Evolutionary conservation across 495 filamentous ascomycete species (phyloP).

Genomic region (Aspergillus bridgeri): DNA sequence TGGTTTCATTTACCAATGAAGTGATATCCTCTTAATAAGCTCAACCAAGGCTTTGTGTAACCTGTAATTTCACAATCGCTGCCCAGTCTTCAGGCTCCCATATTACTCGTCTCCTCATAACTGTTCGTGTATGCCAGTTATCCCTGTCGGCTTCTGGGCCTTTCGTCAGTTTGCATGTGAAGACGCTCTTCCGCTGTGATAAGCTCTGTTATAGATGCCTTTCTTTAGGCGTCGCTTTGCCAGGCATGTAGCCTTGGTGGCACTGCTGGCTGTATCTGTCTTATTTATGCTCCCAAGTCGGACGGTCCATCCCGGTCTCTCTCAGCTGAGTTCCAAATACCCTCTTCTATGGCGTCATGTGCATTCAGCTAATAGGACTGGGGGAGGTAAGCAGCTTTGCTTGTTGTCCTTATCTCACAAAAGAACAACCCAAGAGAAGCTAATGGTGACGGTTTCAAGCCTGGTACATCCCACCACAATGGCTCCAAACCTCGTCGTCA

Average conservation of each 20-base stretch:
- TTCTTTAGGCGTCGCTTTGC: background rate
- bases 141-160: too few relatives aligned
- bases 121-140: too few relatives aligned
- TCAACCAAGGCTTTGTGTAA: too few relatives aligned
- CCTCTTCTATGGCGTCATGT: slow-evolving; percentile 8
- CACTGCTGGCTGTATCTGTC: background rate
- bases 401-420: background rate
- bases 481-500: background rate
- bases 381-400: slow-evolving; percentile 3
- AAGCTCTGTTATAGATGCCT: too few relatives aligned
- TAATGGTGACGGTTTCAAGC: slow-evolving; percentile 1
- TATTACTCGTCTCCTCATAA: too few relatives aligned
- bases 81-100: too few relatives aligned
- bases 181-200: too few relatives aligned
- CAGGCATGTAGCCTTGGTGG: background rate
- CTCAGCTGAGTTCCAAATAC: background rate
- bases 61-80: too few relatives aligned
- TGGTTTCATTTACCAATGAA: too few relatives aligned
- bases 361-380: background rate
- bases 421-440: too few relatives aligned
- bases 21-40: too few relatives aligned
- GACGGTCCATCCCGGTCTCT: background rate
- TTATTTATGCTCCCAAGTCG: background rate
- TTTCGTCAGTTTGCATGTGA: too few relatives aligned
- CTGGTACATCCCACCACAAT: slow-evolving; percentile 18